phyloP scores from a whole-genome alignment of 179 eudicot species.

The Gypsophila paniculata region DNA sequence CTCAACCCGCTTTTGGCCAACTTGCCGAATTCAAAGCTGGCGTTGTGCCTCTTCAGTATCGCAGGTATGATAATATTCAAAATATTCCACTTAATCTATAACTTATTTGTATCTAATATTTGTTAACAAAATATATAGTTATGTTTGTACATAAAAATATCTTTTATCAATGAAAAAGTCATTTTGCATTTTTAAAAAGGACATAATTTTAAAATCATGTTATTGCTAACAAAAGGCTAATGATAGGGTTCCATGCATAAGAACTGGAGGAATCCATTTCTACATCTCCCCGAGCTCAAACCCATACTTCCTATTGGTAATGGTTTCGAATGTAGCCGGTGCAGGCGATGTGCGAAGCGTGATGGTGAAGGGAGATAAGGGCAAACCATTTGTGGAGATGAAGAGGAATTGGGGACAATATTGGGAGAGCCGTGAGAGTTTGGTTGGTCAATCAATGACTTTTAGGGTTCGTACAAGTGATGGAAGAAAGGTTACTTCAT shows the following conservation, averaged over 20 bases:
- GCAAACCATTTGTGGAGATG: slow-evolving; percentile 43
- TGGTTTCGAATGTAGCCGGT: slow-evolving; percentile 58
- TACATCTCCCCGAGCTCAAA: slow-evolving; percentile 45
- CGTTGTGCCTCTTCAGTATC: slow-evolving; percentile 51
- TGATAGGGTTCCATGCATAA: slow-evolving; percentile 56
- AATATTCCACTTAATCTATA: no score
- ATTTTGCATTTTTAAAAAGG: no score
- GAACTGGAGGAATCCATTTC: slow-evolving; percentile 51
- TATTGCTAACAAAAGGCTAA: no score
- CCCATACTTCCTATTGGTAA: slow-evolving; percentile 39
- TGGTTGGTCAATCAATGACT: slow-evolving; percentile 42
- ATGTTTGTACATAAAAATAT: no score
- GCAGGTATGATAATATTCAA: slow-evolving; percentile 38
- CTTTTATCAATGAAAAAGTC: no score
- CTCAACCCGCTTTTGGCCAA: slow-evolving; percentile 53
- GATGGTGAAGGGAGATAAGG: slow-evolving; percentile 40
- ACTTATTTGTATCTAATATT: no score
- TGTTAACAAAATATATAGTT: no score
- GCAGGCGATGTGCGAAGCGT: slow-evolving; percentile 50
- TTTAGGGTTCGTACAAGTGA: slow-evolving; percentile 51
- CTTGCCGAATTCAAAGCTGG: slow-evolving; percentile 55
- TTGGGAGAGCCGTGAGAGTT: slow-evolving; percentile 40
- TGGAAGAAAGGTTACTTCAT: slow-evolving; percentile 38
- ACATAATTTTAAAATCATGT: no score
- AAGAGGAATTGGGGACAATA: slow-evolving; percentile 61